Evolutionary conservation across 768 basidiomycete species (phyloP), one percentile per base, ranked within the genome.

Genomic region (Russula emetica): DNA sequence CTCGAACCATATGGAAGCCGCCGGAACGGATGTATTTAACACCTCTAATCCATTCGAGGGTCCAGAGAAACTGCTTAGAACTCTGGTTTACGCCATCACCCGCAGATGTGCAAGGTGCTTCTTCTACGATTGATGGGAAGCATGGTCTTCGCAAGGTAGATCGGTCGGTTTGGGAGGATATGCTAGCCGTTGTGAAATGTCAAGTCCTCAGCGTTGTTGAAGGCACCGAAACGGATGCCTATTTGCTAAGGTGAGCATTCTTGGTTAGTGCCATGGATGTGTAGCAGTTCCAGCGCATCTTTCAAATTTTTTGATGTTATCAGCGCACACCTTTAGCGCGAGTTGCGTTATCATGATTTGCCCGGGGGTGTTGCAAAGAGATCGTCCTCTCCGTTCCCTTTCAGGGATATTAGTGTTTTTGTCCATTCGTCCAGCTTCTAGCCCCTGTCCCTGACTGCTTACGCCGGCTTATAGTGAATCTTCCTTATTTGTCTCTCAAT

Each of bases 161-260:
- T 69, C 80, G 86, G 63, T 75, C 79, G 34, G 78, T 90, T 36
- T 99, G 97, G 97, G 94, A 97, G 77, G 90, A 92, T 63, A 97
- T 99, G 94, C 85, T 99, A 64, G 87, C 87, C 76, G 91, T 96
- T 67, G 97, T 99, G 73, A 87, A 90, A 73, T 99, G 97, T 81
- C 92, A 97, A 72, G 90, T 98, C 44, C 83, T 99, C 73, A 96
- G 87, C 72, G 86, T 91, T 60, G 81, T 97, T 51, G 82, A 91
- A 72, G 97, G 96, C 63, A 76, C 81, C n/a, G 92, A 96, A 70
- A 85, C 87, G 68, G 97, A 98, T 72, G 96, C 97, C 28, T 99
- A 98, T 79, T 81, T 99, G 45, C 79, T 99, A 66, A 97, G 94
- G 97, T 96, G 68, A 69, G 85, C 38, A 20, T 52, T 52, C 47